Evolutionary conservation across 257 asterid genomes (phyloP), one percentile per base, ranked within the genome.

Genomic region (Solanum chiquidenum): DNA sequence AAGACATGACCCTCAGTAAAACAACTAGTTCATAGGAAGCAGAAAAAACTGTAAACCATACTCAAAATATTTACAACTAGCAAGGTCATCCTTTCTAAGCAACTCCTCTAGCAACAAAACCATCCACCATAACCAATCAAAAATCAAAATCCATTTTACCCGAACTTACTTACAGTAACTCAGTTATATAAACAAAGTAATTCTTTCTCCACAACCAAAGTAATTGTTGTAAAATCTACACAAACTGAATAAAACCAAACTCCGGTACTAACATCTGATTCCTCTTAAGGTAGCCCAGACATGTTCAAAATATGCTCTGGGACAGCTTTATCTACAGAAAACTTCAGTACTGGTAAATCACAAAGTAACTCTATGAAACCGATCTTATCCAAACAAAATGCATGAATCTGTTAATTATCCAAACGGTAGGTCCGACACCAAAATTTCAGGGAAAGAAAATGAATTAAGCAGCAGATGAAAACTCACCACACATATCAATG

Each of bases 401-500:
- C 85, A 80, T 29, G 40, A 80, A 80, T 80, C 20, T 9, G 18
- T 29, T 46, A 9, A 49, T 80, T 29, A 46, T 80, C 68, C 42
- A 80, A 80, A 80, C 21, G 68, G 40, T 46, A 46, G 85, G 68
- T 29, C 46, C 18, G 42, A 46, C 11, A 64, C 87, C 16, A 25
- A n/a, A 38, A 64, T 25, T 69, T 40, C 11, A 13, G 76, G 75
- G 27, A 60, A 84, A 42, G 33, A 42, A 60, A 21, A 55, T 21
- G 73, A 35, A 62, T 62, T 62, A 62, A 55, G 75, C 71, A 83
- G 87, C 76, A 6, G 75, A 84, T n/a, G 79, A 68, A 91, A 85
- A 93, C 96, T 92, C 89, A 95, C 94, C 98, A 88, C 90, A 94
- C 89, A 92, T 74, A 85, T 92, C 98, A 92, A 92, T 85, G 90